These are phyloP conservation scores for Penicillium coprophilum DNA, from an alignment of 495 filamentous ascomycete species.

Conservation along the genomic window DNA sequence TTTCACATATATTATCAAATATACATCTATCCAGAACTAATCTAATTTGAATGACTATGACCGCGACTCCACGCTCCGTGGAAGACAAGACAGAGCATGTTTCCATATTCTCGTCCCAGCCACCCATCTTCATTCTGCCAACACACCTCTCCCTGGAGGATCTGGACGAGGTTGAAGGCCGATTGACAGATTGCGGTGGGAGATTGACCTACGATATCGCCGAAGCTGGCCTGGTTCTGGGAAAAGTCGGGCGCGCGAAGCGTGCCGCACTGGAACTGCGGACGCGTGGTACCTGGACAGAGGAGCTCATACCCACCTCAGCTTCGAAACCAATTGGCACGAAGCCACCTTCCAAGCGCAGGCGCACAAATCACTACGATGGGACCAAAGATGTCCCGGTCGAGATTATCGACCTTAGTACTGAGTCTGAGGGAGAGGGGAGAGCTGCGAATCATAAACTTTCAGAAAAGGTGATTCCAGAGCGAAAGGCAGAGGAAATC, in stretches of 20 bases:
- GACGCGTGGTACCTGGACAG: slow-evolving; percentile 59
- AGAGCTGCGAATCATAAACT: slow-evolving; percentile 13
- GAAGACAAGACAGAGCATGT: not conserved
- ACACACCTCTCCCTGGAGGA: slow-evolving; percentile 64
- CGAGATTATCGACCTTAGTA: slow-evolving; percentile 32
- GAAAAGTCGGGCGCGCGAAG: slow-evolving; percentile 63
- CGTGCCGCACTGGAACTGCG: slow-evolving; percentile 78
- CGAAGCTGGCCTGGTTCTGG: slow-evolving; percentile 74
- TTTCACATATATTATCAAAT: not conserved
- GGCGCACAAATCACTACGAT: slow-evolving; percentile 8
- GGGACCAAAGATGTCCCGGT: not conserved
- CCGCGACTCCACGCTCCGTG: slow-evolving; percentile 5
- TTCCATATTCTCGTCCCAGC: slow-evolving; percentile 34
- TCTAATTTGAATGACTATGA: not conserved
- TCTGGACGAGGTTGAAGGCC: slow-evolving; percentile 61
- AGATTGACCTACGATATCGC: slow-evolving; percentile 67
- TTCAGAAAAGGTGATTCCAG: slow-evolving; percentile 10
- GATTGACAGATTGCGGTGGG: slow-evolving; percentile 54
- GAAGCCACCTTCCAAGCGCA: slow-evolving; percentile 29
- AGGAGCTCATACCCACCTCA: slow-evolving; percentile 39
- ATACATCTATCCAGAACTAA: not conserved
- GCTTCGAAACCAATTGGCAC: not conserved
- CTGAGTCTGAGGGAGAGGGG: slow-evolving; percentile 36
- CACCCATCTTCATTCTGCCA: slow-evolving; percentile 71
- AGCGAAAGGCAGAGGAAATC: not conserved